Evolutionary conservation across 225 moss, liverwort and hornwort species (phyloP), one percentile per base, ranked within the genome.

Genomic region (Pseudisothecium myosuroides): DNA sequence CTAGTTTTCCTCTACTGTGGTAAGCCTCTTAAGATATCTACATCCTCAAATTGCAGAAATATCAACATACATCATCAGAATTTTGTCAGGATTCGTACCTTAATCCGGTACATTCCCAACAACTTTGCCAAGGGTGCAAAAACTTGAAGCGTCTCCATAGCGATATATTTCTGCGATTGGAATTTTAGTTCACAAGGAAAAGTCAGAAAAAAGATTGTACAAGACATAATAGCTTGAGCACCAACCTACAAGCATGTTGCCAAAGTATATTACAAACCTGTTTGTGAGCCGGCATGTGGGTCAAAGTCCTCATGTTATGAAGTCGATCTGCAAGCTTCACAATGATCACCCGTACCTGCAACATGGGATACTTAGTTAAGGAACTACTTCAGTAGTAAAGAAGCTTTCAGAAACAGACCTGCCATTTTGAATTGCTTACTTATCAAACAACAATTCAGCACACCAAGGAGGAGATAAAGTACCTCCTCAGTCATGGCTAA

Each of bases 401-500:
- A 61, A 78, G 22, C 49, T 64, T 85, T 72, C 64, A 92, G 34
- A 45, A 80, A 72, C 9, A 83, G 27, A 72, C 28, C 56, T 77
- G 45, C 55, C 74, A 63, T 43, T 80, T 52, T 20, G 18, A 91
- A 66, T 54, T 74, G 60, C 81, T 52, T 69, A 80, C 17, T 60
- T 83, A 82, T 56, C 84, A 56, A 15, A 45, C 12, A 71, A 20
- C 60, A 83, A 63, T 27, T 87, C 87, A 83, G 26, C 14, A 66
- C 73, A 74, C 14, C 27, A 83, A 72, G 83, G 52, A 76, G 59
- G 61, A 76, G 86, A 81, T 9, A 36, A 59, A 52, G 55, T 85
- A 96, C 99, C 97, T 99, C 99, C 89, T 99, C 99, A 54, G 99
- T 99, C 99, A 99, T 99, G 62, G 99, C 99, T 91, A 99, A 95